These are phyloP conservation scores for Aspergillus coremiiformis DNA, from an alignment of 495 filamentous ascomycete species.

Conservation along the genomic window DNA sequence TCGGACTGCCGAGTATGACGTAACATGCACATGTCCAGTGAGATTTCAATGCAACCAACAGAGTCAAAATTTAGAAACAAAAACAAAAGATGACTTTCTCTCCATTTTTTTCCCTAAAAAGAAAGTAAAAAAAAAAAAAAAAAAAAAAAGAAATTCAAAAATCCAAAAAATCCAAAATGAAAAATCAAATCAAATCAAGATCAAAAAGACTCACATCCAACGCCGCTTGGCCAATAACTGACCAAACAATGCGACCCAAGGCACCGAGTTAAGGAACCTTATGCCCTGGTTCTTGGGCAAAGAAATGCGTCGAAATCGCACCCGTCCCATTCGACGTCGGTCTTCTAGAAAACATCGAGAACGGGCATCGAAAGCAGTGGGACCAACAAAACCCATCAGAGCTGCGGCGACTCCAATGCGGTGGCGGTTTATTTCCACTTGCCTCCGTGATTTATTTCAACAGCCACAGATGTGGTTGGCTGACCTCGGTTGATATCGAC, in stretches of 20 bases:
- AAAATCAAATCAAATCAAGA: too few species aligned
- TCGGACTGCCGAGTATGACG: constrained; percentile 7
- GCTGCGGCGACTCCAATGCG: not conserved
- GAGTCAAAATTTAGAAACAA: not conserved
- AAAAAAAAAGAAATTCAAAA: not conserved
- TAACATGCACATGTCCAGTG: not conserved
- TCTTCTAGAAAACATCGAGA: constrained; percentile 31
- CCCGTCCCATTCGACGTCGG: constrained; percentile 18
- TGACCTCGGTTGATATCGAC: not conserved
- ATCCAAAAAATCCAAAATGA: too few species aligned
- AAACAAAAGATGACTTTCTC: not conserved
- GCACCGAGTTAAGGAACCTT: not conserved
- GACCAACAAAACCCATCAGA: not conserved
- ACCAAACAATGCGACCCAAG: not conserved
- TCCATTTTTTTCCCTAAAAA: too few species aligned
- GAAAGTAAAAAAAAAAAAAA: not conserved
- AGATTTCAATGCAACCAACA: not conserved
- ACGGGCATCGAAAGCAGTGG: constrained; percentile 16
- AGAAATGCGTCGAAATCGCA: constrained; percentile 9
- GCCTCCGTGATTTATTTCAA: not conserved
- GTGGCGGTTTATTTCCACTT: constrained; percentile 9
- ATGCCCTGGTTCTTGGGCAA: not conserved
- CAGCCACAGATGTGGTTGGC: not conserved
- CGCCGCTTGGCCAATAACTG: not conserved
- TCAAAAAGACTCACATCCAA: too few species aligned